A percentile compares a stretch with the other conserved stretches of the same genome.
These are phyloP conservation scores for Pythium periplocum DNA, from an alignment of 352 stramenopile genomes.

Conservation along the genomic window DNA sequence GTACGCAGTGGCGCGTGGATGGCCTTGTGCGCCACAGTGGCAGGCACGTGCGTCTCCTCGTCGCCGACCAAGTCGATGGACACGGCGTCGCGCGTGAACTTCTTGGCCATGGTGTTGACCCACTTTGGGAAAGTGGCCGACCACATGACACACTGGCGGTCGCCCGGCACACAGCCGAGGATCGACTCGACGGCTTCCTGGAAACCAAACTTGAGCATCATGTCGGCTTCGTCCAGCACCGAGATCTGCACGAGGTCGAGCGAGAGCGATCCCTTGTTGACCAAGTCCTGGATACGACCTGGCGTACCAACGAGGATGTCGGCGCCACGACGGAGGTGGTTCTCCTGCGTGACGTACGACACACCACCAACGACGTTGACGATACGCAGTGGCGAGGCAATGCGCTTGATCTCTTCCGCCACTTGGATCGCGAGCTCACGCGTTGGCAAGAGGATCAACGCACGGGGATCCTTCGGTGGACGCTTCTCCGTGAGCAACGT, in stretches of 20 bases:
- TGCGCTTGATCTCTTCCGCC: conserved; percentile 83
- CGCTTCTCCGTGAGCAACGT: conserved; percentile 40
- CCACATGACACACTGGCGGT: conserved; percentile 93
- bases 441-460: conserved; percentile 95
- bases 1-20: conserved; percentile 85
- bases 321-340: conserved; percentile 82
- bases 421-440: conserved; percentile 97
- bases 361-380: conserved; percentile 92
- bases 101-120: conserved; percentile 90
- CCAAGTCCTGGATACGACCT: conserved; percentile 95
- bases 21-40: conserved; percentile 90
- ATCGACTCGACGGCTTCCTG: conserved; percentile 97
- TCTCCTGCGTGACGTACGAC: conserved; percentile 92
- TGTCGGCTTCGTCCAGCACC: conserved; percentile 96
- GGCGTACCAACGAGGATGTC: conserved; percentile 96
- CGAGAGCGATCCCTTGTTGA: conserved; percentile 90
- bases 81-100: conserved; percentile 92
- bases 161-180: conserved; percentile 70
- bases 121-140: conserved; percentile 95
- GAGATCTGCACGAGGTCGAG: conserved; percentile 87
- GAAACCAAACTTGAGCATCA: conserved; percentile 99
- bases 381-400: conserved; percentile 87
- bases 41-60: conserved; percentile 72
- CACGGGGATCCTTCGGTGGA: conserved; percentile 58
- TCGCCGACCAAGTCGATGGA: conserved; percentile 94